A percentile compares a stretch with the other conserved stretches of the same genome.
These are phyloP conservation scores for Exophiala dermatitidis DNA, from an alignment of 2,329 filamentous ascomycete species.

Conservation along the genomic window DNA sequence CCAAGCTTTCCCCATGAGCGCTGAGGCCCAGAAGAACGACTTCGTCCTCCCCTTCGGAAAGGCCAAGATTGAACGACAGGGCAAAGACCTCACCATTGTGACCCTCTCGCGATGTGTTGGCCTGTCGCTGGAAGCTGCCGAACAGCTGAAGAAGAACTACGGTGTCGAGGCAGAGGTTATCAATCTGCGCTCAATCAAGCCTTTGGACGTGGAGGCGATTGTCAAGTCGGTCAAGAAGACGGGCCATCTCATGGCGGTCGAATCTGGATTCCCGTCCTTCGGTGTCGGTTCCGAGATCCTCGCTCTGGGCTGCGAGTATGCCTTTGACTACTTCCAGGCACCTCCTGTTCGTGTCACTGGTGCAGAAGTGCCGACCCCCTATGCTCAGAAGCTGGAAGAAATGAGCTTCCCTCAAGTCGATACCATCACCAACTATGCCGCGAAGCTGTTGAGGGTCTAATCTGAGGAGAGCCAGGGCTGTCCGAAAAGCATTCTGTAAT, in stretches of 20 bases:
- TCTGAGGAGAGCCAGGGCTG: slow-evolving; percentile 8
- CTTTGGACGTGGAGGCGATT: slow-evolving; percentile 89
- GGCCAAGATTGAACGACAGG: slow-evolving; percentile 94
- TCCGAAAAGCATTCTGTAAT: slow-evolving; percentile 18
- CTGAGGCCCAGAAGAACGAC: slow-evolving; percentile 89
- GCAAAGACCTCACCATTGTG: slow-evolving; percentile 94
- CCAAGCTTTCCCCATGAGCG: slow-evolving; percentile 92
- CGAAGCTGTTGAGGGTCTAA: slow-evolving; percentile 79
- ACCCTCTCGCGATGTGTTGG: slow-evolving; percentile 92
- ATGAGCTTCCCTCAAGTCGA: slow-evolving; percentile 89
- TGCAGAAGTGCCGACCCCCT: slow-evolving; percentile 94
- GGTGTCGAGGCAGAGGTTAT: slow-evolving; percentile 93
- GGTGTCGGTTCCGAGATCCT: slow-evolving; percentile 90
- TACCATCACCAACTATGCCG: slow-evolving; percentile 79
- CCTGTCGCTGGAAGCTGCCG: slow-evolving; percentile 79
- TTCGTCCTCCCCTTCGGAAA: slow-evolving; percentile 97
- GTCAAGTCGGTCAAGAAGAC: slow-evolving; percentile 99
- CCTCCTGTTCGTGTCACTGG: slow-evolving; percentile 91
- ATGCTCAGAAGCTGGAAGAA: slow-evolving; percentile 86
- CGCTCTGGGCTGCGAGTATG: slow-evolving; percentile 93
- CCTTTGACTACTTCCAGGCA: slow-evolving; percentile 92
- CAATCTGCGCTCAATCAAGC: slow-evolving; percentile 97
- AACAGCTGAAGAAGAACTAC: slow-evolving; percentile 91
- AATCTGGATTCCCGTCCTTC: slow-evolving; percentile 93
- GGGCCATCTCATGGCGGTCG: slow-evolving; percentile 78